These are phyloP conservation scores for Apiospora marii DNA, from an alignment of 2,329 filamentous ascomycete genomes.

Conservation along the genomic window DNA sequence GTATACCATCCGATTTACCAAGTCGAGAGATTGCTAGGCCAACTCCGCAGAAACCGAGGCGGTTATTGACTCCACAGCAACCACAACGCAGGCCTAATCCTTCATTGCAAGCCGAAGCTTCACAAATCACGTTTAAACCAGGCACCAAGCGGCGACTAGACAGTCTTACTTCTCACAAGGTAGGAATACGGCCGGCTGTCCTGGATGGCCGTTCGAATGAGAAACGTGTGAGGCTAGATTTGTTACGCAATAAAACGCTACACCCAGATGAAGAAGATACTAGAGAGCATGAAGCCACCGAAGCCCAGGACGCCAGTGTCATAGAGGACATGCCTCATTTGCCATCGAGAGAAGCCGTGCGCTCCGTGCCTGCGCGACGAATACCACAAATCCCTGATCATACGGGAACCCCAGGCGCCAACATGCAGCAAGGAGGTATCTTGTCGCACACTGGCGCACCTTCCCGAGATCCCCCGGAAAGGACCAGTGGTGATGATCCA, in stretches of 20 bases:
- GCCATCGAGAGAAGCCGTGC: constrained; percentile 9
- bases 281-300: constrained; percentile 2
- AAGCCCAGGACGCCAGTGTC: background rate
- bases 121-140: constrained; percentile 3
- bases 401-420: background rate
- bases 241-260: background rate
- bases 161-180: background rate
- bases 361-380: constrained; percentile 4
- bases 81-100: background rate
- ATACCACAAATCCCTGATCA: background rate
- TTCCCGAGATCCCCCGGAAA: background rate
- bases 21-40: constrained; percentile 4
- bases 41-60: constrained; percentile 2
- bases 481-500: background rate
- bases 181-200: background rate
- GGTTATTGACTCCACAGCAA: background rate
- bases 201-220: background rate
- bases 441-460: background rate
- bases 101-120: background rate
- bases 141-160: background rate
- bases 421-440: background rate
- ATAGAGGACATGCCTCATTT: constrained; percentile 2
- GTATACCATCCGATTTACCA: background rate
- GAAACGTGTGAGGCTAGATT: background rate
- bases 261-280: constrained; percentile 4